Evolutionary conservation across 495 filamentous ascomycete genomes (phyloP).

Genomic region (Neurospora sp.): DNA sequence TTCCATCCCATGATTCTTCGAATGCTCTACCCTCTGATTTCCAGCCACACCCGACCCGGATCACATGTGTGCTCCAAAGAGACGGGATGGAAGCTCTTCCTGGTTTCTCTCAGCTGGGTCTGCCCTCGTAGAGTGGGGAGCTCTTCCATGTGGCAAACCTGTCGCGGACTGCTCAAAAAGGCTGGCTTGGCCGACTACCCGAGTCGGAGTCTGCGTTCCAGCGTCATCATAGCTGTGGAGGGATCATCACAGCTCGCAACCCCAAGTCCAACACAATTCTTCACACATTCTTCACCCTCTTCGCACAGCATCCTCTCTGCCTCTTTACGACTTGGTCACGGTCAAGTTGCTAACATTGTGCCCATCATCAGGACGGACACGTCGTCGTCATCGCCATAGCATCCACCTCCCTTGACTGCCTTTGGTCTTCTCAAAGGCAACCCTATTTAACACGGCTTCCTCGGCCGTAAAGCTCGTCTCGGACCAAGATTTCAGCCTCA

Average conservation of each 20-base stretch:
- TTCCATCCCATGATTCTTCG: neutral
- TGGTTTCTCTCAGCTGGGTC: neutral
- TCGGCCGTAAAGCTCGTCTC: conserved; percentile 52
- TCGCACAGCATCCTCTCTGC: neutral
- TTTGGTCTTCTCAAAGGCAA: conserved; percentile 65
- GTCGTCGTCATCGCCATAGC: neutral
- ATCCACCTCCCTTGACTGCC: conserved; percentile 30
- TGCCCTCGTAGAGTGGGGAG: neutral
- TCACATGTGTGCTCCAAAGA: neutral
- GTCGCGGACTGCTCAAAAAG: neutral
- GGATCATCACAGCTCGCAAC: neutral
- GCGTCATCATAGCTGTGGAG: neutral
- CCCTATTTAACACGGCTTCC: conserved; percentile 57
- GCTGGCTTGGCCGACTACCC: neutral
- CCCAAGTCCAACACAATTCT: neutral
- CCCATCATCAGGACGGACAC: neutral
- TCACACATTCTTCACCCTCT: neutral
- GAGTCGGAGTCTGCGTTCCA: neutral
- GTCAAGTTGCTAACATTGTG: neutral
- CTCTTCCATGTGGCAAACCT: neutral
- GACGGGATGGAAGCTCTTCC: neutral
- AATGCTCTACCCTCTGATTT: neutral
- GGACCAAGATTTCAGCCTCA: conserved; percentile 69
- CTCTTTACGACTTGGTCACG: neutral
- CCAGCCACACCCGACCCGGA: neutral